phyloP scores from a whole-genome alignment of 495 filamentous ascomycete species.

The Parathielavia hyrcaniae region DNA sequence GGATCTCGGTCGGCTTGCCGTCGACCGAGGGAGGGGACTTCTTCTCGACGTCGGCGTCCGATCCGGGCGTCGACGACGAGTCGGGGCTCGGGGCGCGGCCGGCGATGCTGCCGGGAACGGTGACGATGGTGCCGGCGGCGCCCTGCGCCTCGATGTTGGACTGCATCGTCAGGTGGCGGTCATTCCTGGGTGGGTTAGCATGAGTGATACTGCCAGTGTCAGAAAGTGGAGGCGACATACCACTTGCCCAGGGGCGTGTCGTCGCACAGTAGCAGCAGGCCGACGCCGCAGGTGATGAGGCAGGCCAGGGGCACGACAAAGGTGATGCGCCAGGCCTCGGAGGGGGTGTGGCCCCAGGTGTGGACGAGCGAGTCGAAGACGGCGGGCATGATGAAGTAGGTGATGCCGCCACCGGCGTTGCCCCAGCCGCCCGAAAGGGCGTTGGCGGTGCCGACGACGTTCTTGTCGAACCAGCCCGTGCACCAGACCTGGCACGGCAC shows the following conservation, averaged over 20 bases:
- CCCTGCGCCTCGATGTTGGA: conserved; percentile 14
- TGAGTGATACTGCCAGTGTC: neutral
- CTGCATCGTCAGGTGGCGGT: conserved; percentile 14
- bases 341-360: conserved; percentile 48
- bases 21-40: neutral
- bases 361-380: conserved; percentile 75
- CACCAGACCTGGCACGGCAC: conserved; percentile 97
- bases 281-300: conserved; percentile 57
- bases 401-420: conserved; percentile 85
- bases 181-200: conserved; percentile 4
- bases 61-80: neutral
- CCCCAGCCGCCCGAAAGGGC: conserved; percentile 79
- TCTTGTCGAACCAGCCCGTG: conserved; percentile 94
- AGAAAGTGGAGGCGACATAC: conserved; percentile 4
- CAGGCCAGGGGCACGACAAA: conserved; percentile 81
- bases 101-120: conserved; percentile 50
- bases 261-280: conserved; percentile 67
- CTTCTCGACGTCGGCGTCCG: neutral
- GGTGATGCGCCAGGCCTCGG: conserved; percentile 75
- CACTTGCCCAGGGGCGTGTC: conserved; percentile 83
- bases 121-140: conserved; percentile 36
- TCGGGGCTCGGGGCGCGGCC: conserved; percentile 39
- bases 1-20: neutral
- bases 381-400: conserved; percentile 89
- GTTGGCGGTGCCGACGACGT: conserved; percentile 86